Percentiles rank a stretch among this genome's conserved stretches.
Evolutionary conservation across 768 basidiomycete genomes (phyloP).

Genomic region (Suillus subaureus): DNA sequence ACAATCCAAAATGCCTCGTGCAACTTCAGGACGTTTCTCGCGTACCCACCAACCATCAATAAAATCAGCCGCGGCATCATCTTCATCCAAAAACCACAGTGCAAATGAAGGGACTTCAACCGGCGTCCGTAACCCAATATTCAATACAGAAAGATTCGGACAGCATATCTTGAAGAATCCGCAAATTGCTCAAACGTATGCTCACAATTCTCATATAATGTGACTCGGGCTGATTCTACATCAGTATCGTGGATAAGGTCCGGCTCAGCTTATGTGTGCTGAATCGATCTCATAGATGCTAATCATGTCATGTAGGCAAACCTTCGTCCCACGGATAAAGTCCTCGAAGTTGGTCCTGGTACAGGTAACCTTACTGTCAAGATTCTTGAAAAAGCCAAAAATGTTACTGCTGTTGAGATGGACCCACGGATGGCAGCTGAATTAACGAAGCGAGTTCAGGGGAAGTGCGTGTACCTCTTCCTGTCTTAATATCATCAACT

Average conservation of each 20-base stretch:
- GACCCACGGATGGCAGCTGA: constrained; percentile 99
- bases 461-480: constrained; percentile 70
- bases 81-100: constrained; percentile 46
- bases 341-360: constrained; percentile 96
- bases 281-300: constrained; percentile 8
- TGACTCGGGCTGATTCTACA: constrained; percentile 17
- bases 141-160: constrained; percentile 94
- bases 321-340: constrained; percentile 90
- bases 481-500: not conserved
- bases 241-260: constrained; percentile 67
- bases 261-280: not conserved
- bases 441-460: constrained; percentile 94
- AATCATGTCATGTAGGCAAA: constrained; percentile 60
- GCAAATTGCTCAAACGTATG: constrained; percentile 85
- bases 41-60: constrained; percentile 66
- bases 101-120: constrained; percentile 40
- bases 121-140: constrained; percentile 77
- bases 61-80: constrained; percentile 34
- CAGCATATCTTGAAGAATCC: constrained; percentile 98
- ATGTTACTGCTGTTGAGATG: constrained; percentile 94
- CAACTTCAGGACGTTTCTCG: constrained; percentile 73
- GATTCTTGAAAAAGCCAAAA: constrained; percentile 91
- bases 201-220: constrained; percentile 26
- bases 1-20: constrained; percentile 65
- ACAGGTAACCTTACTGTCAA: constrained; percentile 95